Evolutionary conservation across 2,329 filamentous ascomycete species (phyloP), one percentile per base, ranked within the genome.

Genomic region (Taxawa tesnikishii): DNA sequence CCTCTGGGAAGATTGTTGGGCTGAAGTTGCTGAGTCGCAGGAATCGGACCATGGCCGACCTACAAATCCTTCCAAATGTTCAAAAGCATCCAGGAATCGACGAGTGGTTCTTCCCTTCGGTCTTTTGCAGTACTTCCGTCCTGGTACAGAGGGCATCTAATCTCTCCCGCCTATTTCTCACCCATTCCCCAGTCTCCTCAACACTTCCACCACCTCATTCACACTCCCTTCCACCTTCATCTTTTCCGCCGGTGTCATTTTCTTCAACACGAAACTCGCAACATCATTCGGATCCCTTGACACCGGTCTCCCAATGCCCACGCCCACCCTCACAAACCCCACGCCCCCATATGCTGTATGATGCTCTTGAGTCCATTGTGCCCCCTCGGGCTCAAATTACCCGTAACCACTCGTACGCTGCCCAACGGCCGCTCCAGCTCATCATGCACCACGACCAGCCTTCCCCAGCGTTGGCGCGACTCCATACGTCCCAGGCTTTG

Each of bases 261-360:
- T 73, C 36, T 66, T 66, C 43, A 96, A 59, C 26, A 96, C 87
- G 60, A 88, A 93, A 15, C 72, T 62, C 26, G 77, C 72, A 7
- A 96, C 85, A 2, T 71, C 72, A 24, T 62, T 59, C 14, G 65
- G 62, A 30, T 83, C 76, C 40, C 85, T 67, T 40, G 69, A 77
- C 28, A 60, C 63, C 0, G 88, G 88, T 28, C 90, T 63, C n/a
- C 83, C 87, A 58, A 96, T 94, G 0, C 90, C 90, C 9, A 96
- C 62, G 0, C 81, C 78, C 31, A 96, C 72, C 23, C 47, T 39
- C 16, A 43, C 46, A 31, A 43, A 96, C 65, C 80, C 87, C 84
- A 54, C 83, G 55, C 93, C 81, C 29, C 82, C 79, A 87, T 85
- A 0, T 84, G 84, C 54, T 81, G 92, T 55, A 93, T 77, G 55